Percentiles rank a stretch among this genome's conserved stretches.
Conservation (phyloP, 257 asterid genomes). For the Perilla frutescens region DNA sequence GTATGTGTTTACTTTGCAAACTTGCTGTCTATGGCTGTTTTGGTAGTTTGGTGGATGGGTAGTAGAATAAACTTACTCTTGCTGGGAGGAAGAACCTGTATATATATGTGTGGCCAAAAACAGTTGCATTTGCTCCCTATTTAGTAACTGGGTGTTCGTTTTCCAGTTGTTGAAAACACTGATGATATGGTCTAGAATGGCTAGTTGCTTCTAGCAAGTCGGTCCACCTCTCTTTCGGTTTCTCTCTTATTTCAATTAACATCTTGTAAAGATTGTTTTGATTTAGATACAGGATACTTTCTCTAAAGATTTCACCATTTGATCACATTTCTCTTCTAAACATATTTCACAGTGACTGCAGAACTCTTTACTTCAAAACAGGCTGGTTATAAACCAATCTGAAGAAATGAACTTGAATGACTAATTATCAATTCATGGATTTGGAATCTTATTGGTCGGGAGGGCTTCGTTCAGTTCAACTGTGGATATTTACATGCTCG, state of each 20-base stretch:
- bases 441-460: conserved; percentile 20
- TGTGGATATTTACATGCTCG: conserved; percentile 34
- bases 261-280: neutral
- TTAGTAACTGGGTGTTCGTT: no score
- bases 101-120: neutral
- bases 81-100: neutral
- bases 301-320: no score
- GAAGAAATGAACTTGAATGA: neutral
- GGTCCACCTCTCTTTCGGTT: no score
- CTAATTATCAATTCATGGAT: neutral
- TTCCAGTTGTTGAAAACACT: no score
- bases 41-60: conserved; percentile 1
- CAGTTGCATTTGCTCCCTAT: no score
- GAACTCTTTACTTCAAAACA: neutral
- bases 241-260: no score
- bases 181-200: no score
- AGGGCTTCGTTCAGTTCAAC: conserved; percentile 29
- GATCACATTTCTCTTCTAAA: neutral
- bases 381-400: neutral
- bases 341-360: neutral
- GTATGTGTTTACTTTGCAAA: conserved; percentile 29
- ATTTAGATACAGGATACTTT: no score
- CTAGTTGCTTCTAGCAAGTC: neutral
- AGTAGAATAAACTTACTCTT: neutral
- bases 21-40: neutral